Base-by-base conservation (phyloP, 306 rosid species). In the Lathyrus tuberosus region DNA sequence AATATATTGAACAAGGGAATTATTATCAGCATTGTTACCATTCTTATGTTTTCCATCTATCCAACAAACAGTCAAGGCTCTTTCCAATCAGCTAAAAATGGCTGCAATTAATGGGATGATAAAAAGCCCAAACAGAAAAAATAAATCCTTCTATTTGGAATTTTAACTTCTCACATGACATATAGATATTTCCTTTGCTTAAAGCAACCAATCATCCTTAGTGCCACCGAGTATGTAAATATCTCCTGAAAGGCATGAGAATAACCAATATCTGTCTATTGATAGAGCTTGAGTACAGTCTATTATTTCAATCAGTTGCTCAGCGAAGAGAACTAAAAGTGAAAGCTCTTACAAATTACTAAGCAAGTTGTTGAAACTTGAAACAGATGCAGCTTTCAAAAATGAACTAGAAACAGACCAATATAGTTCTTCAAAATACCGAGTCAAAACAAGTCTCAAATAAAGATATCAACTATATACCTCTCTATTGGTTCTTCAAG, bases 401-500 rank as follows among this genome's bases (percentile, higher is more conserved):
- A 58, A 46, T 15, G 8, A 40, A 33, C 67, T 40, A 57, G n/a
- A 63, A 74, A 69, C 37, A 40, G 11, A 67, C 31, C 37, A 47
- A 48, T 62, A 42, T 20, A 24, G 53, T 40, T 43, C 62, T 52
- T 44, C 52, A 71, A 65, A 79, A 62, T 35, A 64, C 53, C 53
- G 14, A 33, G 74, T 66, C 54, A 61, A 44, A 66, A 61, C 30
- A 58, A 62, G 37, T 49, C 73, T 72, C 76, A 46, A 51, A 18
- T 60, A 47, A 47, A 11, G 15, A 68, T 46, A n/a, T 54, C 62
- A 52, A 63, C 61, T 52, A 58, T 75, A 89, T 79, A 93, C 98
- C 97, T 88, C 85, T 93, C 97, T 65, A 93, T 74, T 51, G 97
- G 96, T 64, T 88, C 90, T 84, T 93, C 94, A 18, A 90, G 86